Percentiles rank a stretch among this genome's conserved stretches.
phyloP scores from a whole-genome alignment of 108 stramenopile genomes.

The Nitzschia sp. region DNA sequence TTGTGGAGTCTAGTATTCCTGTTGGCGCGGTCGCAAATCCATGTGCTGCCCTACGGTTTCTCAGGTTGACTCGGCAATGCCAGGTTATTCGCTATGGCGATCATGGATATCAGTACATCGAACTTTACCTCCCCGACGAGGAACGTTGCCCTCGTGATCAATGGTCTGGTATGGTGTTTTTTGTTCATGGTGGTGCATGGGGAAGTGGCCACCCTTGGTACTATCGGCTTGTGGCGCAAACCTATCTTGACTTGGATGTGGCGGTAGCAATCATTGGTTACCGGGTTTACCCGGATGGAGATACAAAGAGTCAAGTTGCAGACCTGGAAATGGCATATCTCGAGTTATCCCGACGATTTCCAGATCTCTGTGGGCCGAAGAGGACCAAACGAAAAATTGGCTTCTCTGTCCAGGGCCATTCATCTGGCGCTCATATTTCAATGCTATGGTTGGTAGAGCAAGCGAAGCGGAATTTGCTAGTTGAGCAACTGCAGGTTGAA shows the following conservation, averaged over 20 bases:
- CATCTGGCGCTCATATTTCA: constrained; percentile 79
- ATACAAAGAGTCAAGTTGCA: constrained; percentile 55
- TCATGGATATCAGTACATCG: constrained; percentile 64
- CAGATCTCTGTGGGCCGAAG: constrained; percentile 15
- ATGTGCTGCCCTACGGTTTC: constrained; percentile 38
- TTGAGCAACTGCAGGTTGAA: background rate
- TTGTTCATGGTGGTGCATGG: constrained; percentile 86
- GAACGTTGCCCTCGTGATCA: background rate
- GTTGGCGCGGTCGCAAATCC: constrained; percentile 42
- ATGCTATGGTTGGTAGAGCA: constrained; percentile 58
- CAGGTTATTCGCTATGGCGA: constrained; percentile 46
- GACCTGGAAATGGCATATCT: constrained; percentile 50
- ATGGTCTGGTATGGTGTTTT: constrained; percentile 32
- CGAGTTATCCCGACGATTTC: constrained; percentile 24
- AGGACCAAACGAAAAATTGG: constrained; percentile 35
- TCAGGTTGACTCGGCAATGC: constrained; percentile 26
- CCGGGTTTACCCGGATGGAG: constrained; percentile 71
- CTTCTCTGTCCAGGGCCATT: constrained; percentile 70
- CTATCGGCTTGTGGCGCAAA: constrained; percentile 68
- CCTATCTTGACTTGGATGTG: constrained; percentile 56
- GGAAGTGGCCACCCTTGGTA: constrained; percentile 77
- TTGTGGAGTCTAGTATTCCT: constrained; percentile 46
- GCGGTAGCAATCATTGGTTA: constrained; percentile 77
- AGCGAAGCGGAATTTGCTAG: constrained; percentile 13
- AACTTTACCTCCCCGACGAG: constrained; percentile 68